These are phyloP conservation scores for Fusarium ramigenum DNA, from an alignment of 2,329 filamentous ascomycete genomes.

Conservation along the genomic window DNA sequence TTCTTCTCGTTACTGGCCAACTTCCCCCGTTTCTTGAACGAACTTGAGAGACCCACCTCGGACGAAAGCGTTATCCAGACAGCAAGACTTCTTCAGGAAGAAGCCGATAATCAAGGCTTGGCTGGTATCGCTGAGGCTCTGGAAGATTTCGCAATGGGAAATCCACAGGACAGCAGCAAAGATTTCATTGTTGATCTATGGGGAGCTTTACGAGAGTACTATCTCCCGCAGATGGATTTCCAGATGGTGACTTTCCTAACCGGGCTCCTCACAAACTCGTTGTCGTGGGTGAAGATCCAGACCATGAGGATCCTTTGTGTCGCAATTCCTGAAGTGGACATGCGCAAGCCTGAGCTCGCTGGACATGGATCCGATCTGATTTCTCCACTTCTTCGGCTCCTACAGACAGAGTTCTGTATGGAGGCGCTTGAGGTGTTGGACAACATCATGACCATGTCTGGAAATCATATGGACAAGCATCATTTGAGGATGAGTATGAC, in stretches of 20 bases:
- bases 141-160: slow-evolving; percentile 72
- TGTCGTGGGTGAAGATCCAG: slow-evolving; percentile 90
- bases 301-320: slow-evolving; percentile 90
- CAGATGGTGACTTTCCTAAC: slow-evolving; percentile 89
- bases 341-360: slow-evolving; percentile 89
- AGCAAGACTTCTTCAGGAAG: slow-evolving; percentile 74
- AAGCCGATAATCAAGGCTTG: slow-evolving; percentile 78
- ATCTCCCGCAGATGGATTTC: slow-evolving; percentile 85
- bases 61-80: slow-evolving; percentile 67
- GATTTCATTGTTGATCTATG: slow-evolving; percentile 83
- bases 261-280: slow-evolving; percentile 87
- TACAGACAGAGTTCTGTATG: slow-evolving; percentile 94
- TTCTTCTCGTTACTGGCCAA: slow-evolving; percentile 93
- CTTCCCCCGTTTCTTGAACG: slow-evolving; percentile 83
- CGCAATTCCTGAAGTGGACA: slow-evolving; percentile 89
- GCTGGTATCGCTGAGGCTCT: slow-evolving; percentile 74
- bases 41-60: slow-evolving; percentile 72
- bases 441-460: slow-evolving; percentile 93
- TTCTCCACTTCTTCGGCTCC: slow-evolving; percentile 85
- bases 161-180: slow-evolving; percentile 72
- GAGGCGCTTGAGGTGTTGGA: slow-evolving; percentile 92
- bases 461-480: slow-evolving; percentile 91
- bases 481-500: slow-evolving; percentile 99
- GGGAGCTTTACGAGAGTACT: slow-evolving; percentile 77
- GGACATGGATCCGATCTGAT: slow-evolving; percentile 94